A percentile compares a stretch with the other conserved stretches of the same genome.
These are phyloP conservation scores for Ilyonectria destructans DNA, from an alignment of 2,329 filamentous ascomycete species.

Conservation along the genomic window DNA sequence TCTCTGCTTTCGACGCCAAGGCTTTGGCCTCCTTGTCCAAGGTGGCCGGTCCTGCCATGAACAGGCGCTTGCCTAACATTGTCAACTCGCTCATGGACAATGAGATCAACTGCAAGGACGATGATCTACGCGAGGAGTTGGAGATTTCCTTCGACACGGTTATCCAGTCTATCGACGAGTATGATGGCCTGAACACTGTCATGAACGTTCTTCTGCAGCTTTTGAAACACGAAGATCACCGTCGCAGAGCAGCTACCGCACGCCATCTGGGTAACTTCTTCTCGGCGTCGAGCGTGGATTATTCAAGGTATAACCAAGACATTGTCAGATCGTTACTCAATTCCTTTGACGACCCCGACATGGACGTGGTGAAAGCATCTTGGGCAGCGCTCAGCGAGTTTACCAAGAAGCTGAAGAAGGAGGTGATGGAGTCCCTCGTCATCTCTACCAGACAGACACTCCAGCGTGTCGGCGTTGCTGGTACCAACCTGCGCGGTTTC, in stretches of 20 bases:
- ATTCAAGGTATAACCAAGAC: conserved; percentile 96
- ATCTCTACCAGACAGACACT: conserved; percentile 89
- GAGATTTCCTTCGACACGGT: conserved; percentile 90
- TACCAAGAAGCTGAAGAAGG: conserved; percentile 92
- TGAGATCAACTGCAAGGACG: conserved; percentile 84
- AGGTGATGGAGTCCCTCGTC: conserved; percentile 97
- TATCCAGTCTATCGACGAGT: conserved; percentile 93
- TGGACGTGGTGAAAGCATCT: conserved; percentile 87
- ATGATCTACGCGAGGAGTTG: conserved; percentile 81
- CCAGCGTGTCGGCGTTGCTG: conserved; percentile 89
- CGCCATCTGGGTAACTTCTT: conserved; percentile 91
- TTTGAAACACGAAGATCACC: conserved; percentile 94
- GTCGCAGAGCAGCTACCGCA: conserved; percentile 83
- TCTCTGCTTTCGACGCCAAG: conserved; percentile 94
- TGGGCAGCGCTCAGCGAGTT: conserved; percentile 91
- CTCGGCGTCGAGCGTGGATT: conserved; percentile 84
- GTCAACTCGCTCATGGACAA: conserved; percentile 96
- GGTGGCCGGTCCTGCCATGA: conserved; percentile 93
- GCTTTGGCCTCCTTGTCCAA: conserved; percentile 93
- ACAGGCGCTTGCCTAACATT: conserved; percentile 88
- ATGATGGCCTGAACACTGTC: conserved; percentile 92
- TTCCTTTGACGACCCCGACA: conserved; percentile 91
- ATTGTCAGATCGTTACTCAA: conserved; percentile 92
- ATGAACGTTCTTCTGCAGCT: conserved; percentile 94
- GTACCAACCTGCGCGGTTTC: conserved; percentile 90